Conservation (phyloP, 2,329 filamentous ascomycete species). For the Aphanoascus verrucosus region DNA sequence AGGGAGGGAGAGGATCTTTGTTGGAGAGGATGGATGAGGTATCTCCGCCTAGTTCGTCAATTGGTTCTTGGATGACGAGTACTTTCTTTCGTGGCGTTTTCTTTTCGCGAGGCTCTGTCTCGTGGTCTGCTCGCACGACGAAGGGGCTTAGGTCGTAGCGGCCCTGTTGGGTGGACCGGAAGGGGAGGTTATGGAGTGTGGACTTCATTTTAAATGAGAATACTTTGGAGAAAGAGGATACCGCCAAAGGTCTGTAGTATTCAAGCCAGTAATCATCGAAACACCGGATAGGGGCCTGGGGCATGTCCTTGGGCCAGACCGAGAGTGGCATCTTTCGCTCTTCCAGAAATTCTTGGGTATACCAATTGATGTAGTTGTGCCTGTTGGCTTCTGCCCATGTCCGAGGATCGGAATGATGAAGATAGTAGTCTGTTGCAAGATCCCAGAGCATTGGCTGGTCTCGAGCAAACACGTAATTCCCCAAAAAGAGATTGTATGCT, state of each 20-base stretch:
- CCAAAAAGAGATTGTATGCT: conserved; percentile 92
- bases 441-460: conserved; percentile 97
- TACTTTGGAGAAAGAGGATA: conserved; percentile 85
- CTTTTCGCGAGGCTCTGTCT: conserved; percentile 51
- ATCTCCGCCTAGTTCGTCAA: conserved; percentile 36
- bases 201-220: conserved; percentile 90
- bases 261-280: conserved; percentile 97
- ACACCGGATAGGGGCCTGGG: conserved; percentile 37
- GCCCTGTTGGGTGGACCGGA: conserved; percentile 57
- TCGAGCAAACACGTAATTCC: conserved; percentile 81
- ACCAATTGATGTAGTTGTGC: conserved; percentile 83
- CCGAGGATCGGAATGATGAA: conserved; percentile 79
- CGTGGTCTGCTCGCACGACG: conserved; percentile 52
- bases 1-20: conserved; percentile 14
- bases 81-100: conserved; percentile 50
- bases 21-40: conserved; percentile 29
- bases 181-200: conserved; percentile 69
- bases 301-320: conserved; percentile 16
- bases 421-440: conserved; percentile 84
- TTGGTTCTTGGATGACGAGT: conserved; percentile 57
- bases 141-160: conserved; percentile 83
- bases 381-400: conserved; percentile 53
- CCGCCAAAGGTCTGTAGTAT: conserved; percentile 78
- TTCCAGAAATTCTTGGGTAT: conserved; percentile 60
- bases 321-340: conserved; percentile 48